Evolutionary conservation across 1,284 basidiomycete species (phyloP).

Genomic region (Mycena sp.): DNA sequence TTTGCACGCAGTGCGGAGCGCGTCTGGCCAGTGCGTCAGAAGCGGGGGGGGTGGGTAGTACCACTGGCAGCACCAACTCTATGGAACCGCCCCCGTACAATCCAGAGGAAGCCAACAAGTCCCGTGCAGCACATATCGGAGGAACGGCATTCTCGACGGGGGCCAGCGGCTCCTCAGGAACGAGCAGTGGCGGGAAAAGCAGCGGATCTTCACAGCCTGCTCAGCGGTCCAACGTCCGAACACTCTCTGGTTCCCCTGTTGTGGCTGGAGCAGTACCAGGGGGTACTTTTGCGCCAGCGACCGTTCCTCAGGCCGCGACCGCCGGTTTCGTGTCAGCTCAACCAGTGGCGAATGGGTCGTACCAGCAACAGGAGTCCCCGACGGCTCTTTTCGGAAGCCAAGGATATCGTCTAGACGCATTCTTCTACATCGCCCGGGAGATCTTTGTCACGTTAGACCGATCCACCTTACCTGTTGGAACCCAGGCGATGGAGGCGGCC

Average conservation of each 20-base stretch:
- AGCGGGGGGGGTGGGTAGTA: background rate
- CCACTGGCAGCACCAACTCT: background rate
- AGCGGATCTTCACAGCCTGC: background rate
- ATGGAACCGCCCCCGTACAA: constrained; percentile 1
- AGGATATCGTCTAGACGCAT: constrained; percentile 20
- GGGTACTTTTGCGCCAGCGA: background rate
- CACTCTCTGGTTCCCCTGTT: constrained; percentile 3
- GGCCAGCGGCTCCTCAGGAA: background rate
- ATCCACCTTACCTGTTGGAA: constrained; percentile 13
- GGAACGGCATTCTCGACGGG: background rate
- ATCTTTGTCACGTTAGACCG: constrained; percentile 25
- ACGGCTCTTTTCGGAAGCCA: constrained; percentile 26
- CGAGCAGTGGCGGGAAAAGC: background rate
- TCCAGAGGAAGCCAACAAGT: too few relatives aligned
- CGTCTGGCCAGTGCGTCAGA: background rate
- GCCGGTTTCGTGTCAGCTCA: constrained; percentile 1
- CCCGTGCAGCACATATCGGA: background rate
- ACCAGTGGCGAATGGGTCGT: background rate
- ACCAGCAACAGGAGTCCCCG: constrained; percentile 20
- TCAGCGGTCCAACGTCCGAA: constrained; percentile 8
- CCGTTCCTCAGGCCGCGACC: background rate
- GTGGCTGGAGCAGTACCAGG: background rate
- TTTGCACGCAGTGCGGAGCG: constrained; percentile 24
- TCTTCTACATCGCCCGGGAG: constrained; percentile 26
- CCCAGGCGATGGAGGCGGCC: constrained; percentile 23